These are phyloP conservation scores for Aspergillus sp. DNA, from an alignment of 2,329 filamentous ascomycete species.

Conservation along the genomic window DNA sequence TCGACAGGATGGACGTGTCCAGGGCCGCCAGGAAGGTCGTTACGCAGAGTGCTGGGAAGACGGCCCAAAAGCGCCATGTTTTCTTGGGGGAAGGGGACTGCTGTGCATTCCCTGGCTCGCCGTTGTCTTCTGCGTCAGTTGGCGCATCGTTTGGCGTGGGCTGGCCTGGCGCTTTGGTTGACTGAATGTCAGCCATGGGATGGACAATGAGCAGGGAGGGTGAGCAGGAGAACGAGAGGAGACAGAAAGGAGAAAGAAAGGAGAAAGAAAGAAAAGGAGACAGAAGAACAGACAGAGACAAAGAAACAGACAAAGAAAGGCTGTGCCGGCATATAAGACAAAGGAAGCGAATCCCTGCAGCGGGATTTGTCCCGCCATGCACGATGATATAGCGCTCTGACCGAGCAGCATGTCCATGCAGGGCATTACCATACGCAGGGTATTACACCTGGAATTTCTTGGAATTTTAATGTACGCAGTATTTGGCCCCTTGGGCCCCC, in stretches of 20 bases:
- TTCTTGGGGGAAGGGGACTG: neutral
- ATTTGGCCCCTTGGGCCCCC: too few relatives aligned
- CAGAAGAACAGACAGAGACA: too few relatives aligned
- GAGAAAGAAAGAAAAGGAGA: too few relatives aligned
- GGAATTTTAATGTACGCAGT: too few relatives aligned
- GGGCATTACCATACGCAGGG: neutral
- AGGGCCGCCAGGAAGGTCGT: constrained; percentile 32
- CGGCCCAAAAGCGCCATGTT: neutral
- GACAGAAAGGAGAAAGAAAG: too few relatives aligned
- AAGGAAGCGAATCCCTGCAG: neutral
- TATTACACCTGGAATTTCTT: neutral
- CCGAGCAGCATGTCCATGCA: neutral
- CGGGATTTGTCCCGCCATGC: neutral
- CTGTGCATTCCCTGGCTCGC: too few relatives aligned
- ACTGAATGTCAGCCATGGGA: neutral
- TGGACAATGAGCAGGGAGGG: too few relatives aligned
- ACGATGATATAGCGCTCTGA: neutral
- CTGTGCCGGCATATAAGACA: neutral
- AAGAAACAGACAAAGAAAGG: neutral
- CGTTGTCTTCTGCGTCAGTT: too few relatives aligned
- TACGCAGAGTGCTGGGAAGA: constrained; percentile 15
- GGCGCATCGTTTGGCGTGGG: neutral
- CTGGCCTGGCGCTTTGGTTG: neutral
- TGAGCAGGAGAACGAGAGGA: too few relatives aligned
- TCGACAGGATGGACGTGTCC: constrained; percentile 40